Conservation (phyloP, 768 basidiomycete species). For the Mycena alexandri region DNA sequence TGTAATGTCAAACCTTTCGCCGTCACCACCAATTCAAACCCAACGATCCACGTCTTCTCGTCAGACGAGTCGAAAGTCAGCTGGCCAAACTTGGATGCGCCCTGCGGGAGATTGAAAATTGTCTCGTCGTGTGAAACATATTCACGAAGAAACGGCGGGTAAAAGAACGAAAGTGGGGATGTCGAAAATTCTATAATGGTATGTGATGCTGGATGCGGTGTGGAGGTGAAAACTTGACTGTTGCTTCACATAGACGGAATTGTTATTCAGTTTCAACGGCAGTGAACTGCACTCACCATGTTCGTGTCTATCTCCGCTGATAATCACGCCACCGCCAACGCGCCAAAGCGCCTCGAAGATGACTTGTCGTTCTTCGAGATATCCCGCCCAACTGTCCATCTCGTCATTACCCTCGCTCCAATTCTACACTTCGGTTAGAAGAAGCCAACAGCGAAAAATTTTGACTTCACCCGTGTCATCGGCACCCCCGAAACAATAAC, state of each 20-base stretch:
- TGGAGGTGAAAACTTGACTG: constrained; percentile 20
- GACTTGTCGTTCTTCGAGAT: constrained; percentile 16
- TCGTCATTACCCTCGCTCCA: constrained; percentile 21
- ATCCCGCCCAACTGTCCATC: constrained; percentile 26
- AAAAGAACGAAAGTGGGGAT: constrained; percentile 22
- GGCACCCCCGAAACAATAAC: constrained; percentile 23
- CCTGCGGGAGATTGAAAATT: constrained; percentile 7
- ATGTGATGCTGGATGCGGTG: constrained; percentile 5
- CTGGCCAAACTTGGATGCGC: constrained; percentile 8
- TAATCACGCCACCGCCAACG: constrained; percentile 14
- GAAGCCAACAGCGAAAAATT: background rate
- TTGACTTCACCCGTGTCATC: constrained; percentile 11
- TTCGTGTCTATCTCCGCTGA: constrained; percentile 23
- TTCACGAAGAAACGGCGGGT: constrained; percentile 24
- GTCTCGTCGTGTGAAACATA: constrained; percentile 24
- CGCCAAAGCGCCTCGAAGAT: constrained; percentile 20
- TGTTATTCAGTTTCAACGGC: background rate
- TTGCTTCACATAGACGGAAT: too few species aligned
- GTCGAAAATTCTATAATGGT: constrained; percentile 24
- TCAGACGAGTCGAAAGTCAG: constrained; percentile 13
- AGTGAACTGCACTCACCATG: constrained; percentile 7
- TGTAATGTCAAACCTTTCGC: constrained; percentile 6
- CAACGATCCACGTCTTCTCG: constrained; percentile 9
- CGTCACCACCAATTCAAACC: constrained; percentile 14
- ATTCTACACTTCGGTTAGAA: constrained; percentile 1